Evolutionary conservation across 2,329 filamentous ascomycete species (phyloP).

Genomic region (Ceratocystis albifundus): DNA sequence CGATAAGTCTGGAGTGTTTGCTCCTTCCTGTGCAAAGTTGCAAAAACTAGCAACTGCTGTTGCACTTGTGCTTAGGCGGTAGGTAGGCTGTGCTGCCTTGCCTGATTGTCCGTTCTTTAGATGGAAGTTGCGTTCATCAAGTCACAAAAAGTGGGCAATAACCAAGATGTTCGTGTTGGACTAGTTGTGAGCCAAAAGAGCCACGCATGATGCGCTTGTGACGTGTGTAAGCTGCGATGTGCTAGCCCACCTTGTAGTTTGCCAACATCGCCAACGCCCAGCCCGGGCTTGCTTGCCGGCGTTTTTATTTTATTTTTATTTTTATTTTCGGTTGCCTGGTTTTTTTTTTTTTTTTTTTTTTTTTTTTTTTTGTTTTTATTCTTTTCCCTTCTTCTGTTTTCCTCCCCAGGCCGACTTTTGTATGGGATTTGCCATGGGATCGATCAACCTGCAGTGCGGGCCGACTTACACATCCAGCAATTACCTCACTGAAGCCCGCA

Average conservation of each 20-base stretch:
- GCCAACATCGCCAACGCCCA: too few relatives aligned
- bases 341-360: neutral
- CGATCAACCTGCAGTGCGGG: constrained; percentile 2
- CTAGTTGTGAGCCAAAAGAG: neutral
- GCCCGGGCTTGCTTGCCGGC: too few relatives aligned
- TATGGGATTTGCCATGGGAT: constrained; percentile 5
- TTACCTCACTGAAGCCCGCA: neutral
- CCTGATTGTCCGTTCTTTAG: neutral
- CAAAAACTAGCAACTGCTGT: neutral
- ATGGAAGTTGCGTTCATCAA: neutral
- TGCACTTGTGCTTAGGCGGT: neutral
- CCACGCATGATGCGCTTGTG: neutral
- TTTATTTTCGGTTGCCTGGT: too few relatives aligned
- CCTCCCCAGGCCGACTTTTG: neutral
- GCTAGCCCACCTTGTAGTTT: too few relatives aligned
- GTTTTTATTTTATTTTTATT: neutral
- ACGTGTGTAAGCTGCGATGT: too few relatives aligned
- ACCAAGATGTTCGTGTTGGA: neutral
- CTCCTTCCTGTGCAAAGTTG: neutral
- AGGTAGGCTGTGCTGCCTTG: neutral
- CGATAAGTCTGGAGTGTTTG: constrained; percentile 3
- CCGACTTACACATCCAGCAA: constrained; percentile 13
- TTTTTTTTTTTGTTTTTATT: neutral
- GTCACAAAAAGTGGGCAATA: neutral
- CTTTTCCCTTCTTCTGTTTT: neutral